phyloP scores from a whole-genome alignment of 2,329 filamentous ascomycete species.

The Aspergillus brunneoviolaceus region DNA sequence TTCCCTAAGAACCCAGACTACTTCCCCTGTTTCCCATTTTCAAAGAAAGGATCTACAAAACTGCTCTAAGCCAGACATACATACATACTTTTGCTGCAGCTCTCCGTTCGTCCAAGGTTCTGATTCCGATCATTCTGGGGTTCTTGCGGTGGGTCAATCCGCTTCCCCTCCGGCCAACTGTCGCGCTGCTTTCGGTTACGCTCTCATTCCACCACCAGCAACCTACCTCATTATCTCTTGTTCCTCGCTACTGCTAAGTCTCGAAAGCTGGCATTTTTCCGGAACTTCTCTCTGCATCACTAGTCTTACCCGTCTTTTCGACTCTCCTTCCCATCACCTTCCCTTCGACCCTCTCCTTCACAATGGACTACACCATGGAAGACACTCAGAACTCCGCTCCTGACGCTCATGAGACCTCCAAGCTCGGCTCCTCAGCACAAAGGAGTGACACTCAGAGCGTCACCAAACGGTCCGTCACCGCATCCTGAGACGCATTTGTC shows the following conservation, averaged over 20 bases:
- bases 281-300: background rate
- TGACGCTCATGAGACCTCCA: constrained; percentile 61
- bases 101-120: constrained; percentile 7
- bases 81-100: constrained; percentile 5
- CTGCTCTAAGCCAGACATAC: background rate
- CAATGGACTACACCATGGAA: constrained; percentile 58
- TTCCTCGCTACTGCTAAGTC: constrained; percentile 13
- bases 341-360: constrained; percentile 5
- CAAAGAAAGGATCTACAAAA: background rate
- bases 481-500: constrained; percentile 1
- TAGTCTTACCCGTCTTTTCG: background rate
- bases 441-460: constrained; percentile 70
- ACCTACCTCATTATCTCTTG: constrained; percentile 25
- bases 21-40: constrained; percentile 1
- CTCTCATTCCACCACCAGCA: constrained; percentile 33
- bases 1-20: background rate
- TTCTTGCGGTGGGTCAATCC: constrained; percentile 22
- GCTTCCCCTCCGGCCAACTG: constrained; percentile 21
- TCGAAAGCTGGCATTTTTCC: background rate
- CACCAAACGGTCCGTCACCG: constrained; percentile 65
- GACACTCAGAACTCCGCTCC: constrained; percentile 69
- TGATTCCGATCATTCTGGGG: constrained; percentile 22
- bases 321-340: background rate
- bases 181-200: constrained; percentile 27
- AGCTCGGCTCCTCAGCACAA: constrained; percentile 56